Evolutionary conservation across 768 basidiomycete genomes (phyloP).

Genomic region (Suillus brevipes): DNA sequence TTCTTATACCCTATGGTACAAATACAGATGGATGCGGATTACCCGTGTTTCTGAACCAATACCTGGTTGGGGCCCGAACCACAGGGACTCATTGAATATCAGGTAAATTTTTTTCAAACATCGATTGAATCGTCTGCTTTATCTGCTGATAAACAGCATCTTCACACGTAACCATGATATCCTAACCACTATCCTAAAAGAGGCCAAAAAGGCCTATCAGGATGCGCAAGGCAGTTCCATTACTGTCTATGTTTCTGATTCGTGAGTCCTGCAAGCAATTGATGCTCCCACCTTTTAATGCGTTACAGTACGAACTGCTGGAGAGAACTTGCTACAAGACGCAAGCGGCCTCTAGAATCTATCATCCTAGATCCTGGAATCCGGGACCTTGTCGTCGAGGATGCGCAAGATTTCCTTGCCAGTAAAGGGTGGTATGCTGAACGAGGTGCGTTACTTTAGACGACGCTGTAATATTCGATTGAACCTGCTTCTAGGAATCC

Average conservation of each 20-base stretch:
- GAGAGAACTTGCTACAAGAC: slow-evolving; percentile 54
- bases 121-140: neutral
- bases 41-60: slow-evolving; percentile 22
- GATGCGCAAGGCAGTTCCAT: slow-evolving; percentile 53
- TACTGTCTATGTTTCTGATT: slow-evolving; percentile 51
- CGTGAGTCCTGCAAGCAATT: slow-evolving; percentile 25
- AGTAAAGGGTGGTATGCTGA: slow-evolving; percentile 73
- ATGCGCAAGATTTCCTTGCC: slow-evolving; percentile 68
- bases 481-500: slow-evolving; percentile 42
- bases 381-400: slow-evolving; percentile 61
- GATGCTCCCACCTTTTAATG: neutral
- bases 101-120: slow-evolving; percentile 14
- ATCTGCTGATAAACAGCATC: slow-evolving; percentile 39
- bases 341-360: slow-evolving; percentile 65
- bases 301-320: slow-evolving; percentile 41
- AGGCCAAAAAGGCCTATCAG: slow-evolving; percentile 53
- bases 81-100: slow-evolving; percentile 23
- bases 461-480: neutral
- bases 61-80: slow-evolving; percentile 17
- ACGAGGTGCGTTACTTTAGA: slow-evolving; percentile 43
- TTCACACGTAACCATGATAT: slow-evolving; percentile 45
- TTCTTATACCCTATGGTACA: slow-evolving; percentile 37
- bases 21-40: slow-evolving; percentile 32
- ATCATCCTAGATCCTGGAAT: slow-evolving; percentile 73
- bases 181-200: slow-evolving; percentile 53